These are phyloP conservation scores for Zygotorulaspora florentina DNA, from an alignment of 805 yeast genomes.

Conservation along the genomic window DNA sequence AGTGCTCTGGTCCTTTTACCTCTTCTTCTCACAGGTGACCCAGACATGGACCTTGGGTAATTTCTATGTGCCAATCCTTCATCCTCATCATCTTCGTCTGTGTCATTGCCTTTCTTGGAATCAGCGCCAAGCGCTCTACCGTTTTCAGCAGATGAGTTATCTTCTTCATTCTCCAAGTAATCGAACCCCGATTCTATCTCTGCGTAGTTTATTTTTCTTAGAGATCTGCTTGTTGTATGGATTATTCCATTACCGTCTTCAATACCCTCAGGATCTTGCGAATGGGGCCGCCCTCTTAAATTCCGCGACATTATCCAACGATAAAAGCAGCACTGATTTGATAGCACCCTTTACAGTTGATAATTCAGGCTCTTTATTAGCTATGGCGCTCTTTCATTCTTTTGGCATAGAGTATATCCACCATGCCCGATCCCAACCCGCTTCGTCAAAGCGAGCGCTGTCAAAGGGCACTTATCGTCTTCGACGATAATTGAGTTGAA, in stretches of 20 bases:
- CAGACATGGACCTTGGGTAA: conserved; percentile 11
- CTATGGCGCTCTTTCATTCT: not conserved
- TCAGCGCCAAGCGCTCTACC: conserved; percentile 4
- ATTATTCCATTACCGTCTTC: conserved; percentile 30
- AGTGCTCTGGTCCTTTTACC: conserved; percentile 10
- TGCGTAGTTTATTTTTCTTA: conserved; percentile 37
- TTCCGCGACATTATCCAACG: conserved; percentile 14
- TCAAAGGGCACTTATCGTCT: no score
- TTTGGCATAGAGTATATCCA: not conserved
- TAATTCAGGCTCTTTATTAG: not conserved
- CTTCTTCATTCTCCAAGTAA: conserved; percentile 27
- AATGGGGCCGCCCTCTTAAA: conserved; percentile 10
- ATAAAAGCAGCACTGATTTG: not conserved
- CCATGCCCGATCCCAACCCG: not conserved
- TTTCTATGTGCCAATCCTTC: conserved; percentile 8
- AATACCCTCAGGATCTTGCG: conserved; percentile 14
- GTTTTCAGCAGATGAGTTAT: conserved; percentile 7
- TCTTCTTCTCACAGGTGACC: conserved; percentile 8
- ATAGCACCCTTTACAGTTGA: not conserved
- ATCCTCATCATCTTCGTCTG: conserved; percentile 17
- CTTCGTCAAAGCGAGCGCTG: no score
- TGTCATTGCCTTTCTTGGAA: conserved; percentile 8
- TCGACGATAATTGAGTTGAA: no score
- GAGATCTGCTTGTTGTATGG: conserved; percentile 33
- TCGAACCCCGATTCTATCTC: conserved; percentile 35